phyloP scores from a whole-genome alignment of 345 rosid species.

The Sonneratia alba region DNA sequence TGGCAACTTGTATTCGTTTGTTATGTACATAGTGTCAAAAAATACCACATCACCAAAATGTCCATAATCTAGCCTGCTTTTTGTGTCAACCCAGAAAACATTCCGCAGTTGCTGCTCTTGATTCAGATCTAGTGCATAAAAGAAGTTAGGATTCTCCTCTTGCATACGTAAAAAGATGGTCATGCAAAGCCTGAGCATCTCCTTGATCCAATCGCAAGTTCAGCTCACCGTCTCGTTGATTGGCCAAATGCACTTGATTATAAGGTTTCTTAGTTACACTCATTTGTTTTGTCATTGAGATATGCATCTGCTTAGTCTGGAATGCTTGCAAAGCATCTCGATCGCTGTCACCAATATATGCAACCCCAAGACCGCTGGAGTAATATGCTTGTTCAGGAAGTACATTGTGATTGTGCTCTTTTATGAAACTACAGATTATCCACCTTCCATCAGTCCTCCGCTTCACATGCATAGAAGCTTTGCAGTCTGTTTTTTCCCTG shows the following conservation, averaged over 20 bases:
- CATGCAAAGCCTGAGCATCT: slow-evolving; percentile 1
- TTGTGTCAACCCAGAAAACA: slow-evolving; percentile 34
- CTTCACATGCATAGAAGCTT: slow-evolving; percentile 10
- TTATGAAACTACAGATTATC: slow-evolving; percentile 3
- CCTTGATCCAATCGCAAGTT: not conserved
- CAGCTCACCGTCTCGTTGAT: not conserved
- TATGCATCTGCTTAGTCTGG: not conserved
- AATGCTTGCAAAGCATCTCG: not conserved
- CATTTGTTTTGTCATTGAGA: not conserved
- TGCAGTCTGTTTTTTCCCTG: slow-evolving; percentile 10
- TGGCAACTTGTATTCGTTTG: slow-evolving; percentile 22
- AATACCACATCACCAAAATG: slow-evolving; percentile 30
- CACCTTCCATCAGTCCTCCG: slow-evolving; percentile 11
- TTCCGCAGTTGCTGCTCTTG: slow-evolving; percentile 8
- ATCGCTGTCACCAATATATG: not conserved
- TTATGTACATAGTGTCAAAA: slow-evolving; percentile 24
- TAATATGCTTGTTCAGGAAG: slow-evolving; percentile 2
- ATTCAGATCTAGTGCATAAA: slow-evolving; percentile 1
- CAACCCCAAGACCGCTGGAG: not conserved
- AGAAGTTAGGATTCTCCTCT: slow-evolving; percentile 5
- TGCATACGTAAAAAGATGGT: not conserved
- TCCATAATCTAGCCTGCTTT: slow-evolving; percentile 21
- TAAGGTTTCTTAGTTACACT: not conserved
- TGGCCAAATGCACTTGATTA: not conserved
- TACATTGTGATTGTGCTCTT: slow-evolving; percentile 10